Evolutionary conservation across 2,329 filamentous ascomycete species (phyloP).

Genomic region (Paracoccidioides lutzii): DNA sequence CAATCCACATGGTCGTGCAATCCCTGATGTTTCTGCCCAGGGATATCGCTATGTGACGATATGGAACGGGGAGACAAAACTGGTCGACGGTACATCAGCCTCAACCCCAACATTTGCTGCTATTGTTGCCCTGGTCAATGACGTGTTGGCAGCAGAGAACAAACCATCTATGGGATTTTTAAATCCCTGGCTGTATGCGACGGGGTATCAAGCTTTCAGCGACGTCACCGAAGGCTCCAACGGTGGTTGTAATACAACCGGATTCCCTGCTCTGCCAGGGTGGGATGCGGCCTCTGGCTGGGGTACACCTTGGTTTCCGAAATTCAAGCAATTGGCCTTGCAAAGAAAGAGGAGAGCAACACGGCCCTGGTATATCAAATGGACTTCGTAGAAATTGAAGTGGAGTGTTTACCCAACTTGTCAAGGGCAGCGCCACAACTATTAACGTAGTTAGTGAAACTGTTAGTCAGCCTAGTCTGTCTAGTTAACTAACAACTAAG

Average conservation of each 20-base stretch:
- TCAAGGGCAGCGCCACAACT: background rate
- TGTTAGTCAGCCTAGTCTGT: no score
- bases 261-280: constrained; percentile 19
- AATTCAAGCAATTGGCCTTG: background rate
- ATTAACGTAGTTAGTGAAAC: no score
- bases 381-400: background rate
- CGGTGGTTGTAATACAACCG: constrained; percentile 20
- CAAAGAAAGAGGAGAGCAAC: background rate
- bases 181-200: constrained; percentile 14
- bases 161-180: constrained; percentile 13
- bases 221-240: constrained; percentile 22
- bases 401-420: no score
- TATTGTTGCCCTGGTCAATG: constrained; percentile 13
- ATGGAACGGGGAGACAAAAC: background rate
- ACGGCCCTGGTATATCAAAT: background rate
- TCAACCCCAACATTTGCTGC: constrained; percentile 12
- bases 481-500: no score
- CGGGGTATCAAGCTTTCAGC: constrained; percentile 16
- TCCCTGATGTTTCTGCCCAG: constrained; percentile 50
- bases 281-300: constrained; percentile 26
- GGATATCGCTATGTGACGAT: constrained; percentile 14
- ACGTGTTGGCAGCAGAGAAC: constrained; percentile 12
- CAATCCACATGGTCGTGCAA: constrained; percentile 42
- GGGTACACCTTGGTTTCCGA: constrained; percentile 16
- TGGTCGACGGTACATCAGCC: constrained; percentile 4